A percentile compares a stretch with the other conserved stretches of the same genome.
phyloP scores from a whole-genome alignment of 2,329 filamentous ascomycete species.

The Ceratocystis alfenasii region DNA sequence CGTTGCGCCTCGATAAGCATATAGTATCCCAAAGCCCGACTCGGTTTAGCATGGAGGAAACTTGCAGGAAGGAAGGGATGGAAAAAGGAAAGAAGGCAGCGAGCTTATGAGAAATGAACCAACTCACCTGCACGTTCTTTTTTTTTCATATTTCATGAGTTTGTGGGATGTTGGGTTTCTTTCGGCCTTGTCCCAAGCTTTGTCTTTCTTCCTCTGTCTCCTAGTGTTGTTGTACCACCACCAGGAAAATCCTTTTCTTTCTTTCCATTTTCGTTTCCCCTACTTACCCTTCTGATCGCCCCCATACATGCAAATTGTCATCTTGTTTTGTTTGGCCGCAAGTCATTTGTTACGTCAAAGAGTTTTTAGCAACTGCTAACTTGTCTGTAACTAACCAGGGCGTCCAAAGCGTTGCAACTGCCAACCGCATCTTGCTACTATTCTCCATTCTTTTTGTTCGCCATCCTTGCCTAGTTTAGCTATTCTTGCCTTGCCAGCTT shows the following conservation, averaged over 20 bases:
- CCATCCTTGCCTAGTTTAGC: slow-evolving; percentile 6
- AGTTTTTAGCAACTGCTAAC: background rate
- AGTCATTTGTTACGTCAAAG: background rate
- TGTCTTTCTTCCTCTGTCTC: background rate
- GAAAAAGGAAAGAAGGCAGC: background rate
- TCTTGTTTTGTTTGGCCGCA: background rate
- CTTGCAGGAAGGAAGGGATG: background rate
- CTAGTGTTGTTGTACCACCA: background rate
- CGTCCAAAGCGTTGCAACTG: background rate
- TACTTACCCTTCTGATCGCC: background rate
- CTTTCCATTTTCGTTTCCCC: background rate
- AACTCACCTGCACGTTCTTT: too few species aligned
- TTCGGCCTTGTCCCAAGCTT: background rate
- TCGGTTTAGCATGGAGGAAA: background rate
- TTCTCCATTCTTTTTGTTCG: background rate
- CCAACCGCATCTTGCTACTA: background rate
- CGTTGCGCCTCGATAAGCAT: background rate
- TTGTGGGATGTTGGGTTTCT: background rate
- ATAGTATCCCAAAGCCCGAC: background rate
- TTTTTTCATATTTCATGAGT: background rate
- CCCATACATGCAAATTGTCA: background rate
- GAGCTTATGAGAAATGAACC: background rate
- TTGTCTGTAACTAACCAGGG: background rate
- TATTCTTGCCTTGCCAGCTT: background rate
- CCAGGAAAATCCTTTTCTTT: background rate